Percentiles rank a stretch among this genome's conserved stretches.
Evolutionary conservation across 2,329 filamentous ascomycete genomes (phyloP).

Genomic region (Penicillium sp.): DNA sequence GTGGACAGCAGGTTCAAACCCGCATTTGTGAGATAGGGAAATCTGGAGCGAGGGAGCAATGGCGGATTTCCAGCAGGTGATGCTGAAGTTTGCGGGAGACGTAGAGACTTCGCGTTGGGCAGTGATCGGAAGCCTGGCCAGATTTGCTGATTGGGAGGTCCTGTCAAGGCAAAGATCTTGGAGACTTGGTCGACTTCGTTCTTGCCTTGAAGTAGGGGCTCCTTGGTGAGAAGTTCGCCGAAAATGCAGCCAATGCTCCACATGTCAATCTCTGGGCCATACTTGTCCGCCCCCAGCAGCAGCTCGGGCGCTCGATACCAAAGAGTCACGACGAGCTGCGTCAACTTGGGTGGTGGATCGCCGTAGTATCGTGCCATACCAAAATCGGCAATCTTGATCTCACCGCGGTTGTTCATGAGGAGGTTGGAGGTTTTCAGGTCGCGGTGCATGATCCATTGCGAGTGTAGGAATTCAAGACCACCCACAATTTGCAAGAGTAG

Average conservation of each 20-base stretch:
- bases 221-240: conserved; percentile 81
- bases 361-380: conserved; percentile 93
- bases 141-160: conserved; percentile 75
- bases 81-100: conserved; percentile 59
- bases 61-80: conserved; percentile 44
- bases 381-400: conserved; percentile 95
- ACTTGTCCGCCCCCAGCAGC: conserved; percentile 76
- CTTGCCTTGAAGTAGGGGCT: conserved; percentile 81
- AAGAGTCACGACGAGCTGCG: conserved; percentile 90
- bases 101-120: conserved; percentile 80
- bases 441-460: conserved; percentile 87
- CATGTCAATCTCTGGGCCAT: conserved; percentile 81
- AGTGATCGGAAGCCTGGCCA: conserved; percentile 89
- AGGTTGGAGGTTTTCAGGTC: conserved; percentile 94
- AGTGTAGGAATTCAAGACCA: conserved; percentile 83
- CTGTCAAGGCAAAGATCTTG: conserved; percentile 86
- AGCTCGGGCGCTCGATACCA: conserved; percentile 96
- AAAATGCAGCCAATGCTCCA: conserved; percentile 98
- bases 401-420: conserved; percentile 90
- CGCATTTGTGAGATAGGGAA: conserved; percentile 77
- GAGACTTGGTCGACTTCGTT: conserved; percentile 92
- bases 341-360: conserved; percentile 76
- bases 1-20: conserved; percentile 70
- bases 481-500: conserved; percentile 80
- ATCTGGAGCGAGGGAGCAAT: conserved; percentile 70